Base-by-base conservation (phyloP, 148 eudicot species). In the Vaccinium vitisidaea region DNA sequence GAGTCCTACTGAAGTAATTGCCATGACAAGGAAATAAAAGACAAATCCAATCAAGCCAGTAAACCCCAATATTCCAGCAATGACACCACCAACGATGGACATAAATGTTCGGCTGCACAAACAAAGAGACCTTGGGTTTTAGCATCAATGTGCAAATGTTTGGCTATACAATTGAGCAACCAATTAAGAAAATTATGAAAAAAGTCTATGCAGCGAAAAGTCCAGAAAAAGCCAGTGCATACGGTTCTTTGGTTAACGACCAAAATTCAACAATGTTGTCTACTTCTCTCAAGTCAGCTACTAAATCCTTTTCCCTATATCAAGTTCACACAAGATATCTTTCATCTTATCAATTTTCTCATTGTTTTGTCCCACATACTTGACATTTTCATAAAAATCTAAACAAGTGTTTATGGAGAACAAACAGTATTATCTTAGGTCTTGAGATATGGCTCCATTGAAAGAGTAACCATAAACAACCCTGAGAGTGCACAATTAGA, bases 41-140 rank as follows among this genome's bases (percentile, higher is more conserved):
- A 36, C 39, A 36, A 36, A 36, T 36, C 3, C 3, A 36, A 3
- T 36, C 39, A 36, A 36, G 39, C 98, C 92, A 2, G 94, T 97
- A n/a, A 94, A 89, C 18, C 98, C 98, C 73, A 90, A 81, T 55
- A 94, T 90, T 58, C 98, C 98, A 21, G 98, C 98, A 84, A 93
- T 90, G 83, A 95, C 94, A 80, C 98, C 98, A 75, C 95, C 98
- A 83, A 95, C 85, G 79, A 95, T 94, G 71, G 98, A 92, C 94
- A 94, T 89, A 87, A 95, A 95, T 80, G 98, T 95, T 69, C 96
- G 98, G 92, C 98, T 95, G 98, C 92, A 91, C 8, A 84, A 18
- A 86, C 8, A 48, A 83, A 84, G 6, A 39, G 76, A 77, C 23
- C n/a, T 25, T 10, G 2, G 75, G 43, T 18, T 77, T 65, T 56